Percentiles rank a stretch among this genome's conserved stretches.
Evolutionary conservation across 1,139 yeast genomes (phyloP).

Genomic region (Lodderomyces jiufengensis): DNA sequence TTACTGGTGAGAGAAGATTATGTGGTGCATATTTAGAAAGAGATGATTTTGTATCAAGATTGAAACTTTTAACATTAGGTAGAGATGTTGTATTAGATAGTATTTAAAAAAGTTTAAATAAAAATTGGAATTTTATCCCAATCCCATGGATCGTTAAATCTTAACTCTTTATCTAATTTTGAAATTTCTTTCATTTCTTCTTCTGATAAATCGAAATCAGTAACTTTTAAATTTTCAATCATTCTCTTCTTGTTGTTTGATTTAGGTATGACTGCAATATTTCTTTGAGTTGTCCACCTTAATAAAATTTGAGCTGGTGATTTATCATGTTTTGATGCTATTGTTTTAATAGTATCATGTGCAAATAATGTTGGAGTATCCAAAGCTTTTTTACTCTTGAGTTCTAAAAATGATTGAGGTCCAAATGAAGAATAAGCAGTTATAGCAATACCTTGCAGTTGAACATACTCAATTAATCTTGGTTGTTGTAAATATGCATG

Average conservation of each 20-base stretch:
- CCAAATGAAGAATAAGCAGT: conserved; percentile 88
- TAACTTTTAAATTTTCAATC: conserved; percentile 51
- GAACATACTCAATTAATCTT: conserved; percentile 59
- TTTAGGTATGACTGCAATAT: conserved; percentile 71
- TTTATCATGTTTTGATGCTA: conserved; percentile 54
- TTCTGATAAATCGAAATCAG: conserved; percentile 51
- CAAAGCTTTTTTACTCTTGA: conserved; percentile 51
- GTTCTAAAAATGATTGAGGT: conserved; percentile 66
- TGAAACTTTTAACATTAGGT: conserved; percentile 51
- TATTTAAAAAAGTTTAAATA: conserved; percentile 18
- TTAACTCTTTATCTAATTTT: conserved; percentile 59
- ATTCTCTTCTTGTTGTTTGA: conserved; percentile 63
- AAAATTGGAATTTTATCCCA: conserved; percentile 64
- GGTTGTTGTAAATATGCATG: conserved; percentile 88
- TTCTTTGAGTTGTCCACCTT: conserved; percentile 81
- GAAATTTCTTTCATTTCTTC: conserved; percentile 52
- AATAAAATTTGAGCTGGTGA: conserved; percentile 62
- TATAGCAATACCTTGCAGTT: conserved; percentile 59
- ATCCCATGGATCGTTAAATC: conserved; percentile 85
- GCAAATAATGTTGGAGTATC: conserved; percentile 53
- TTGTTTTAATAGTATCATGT: conserved; percentile 46
- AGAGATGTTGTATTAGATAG: conserved; percentile 45
- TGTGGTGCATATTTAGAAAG: conserved; percentile 74
- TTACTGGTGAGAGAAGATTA: conserved; percentile 68
- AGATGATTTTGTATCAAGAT: conserved; percentile 63